These are phyloP conservation scores for Sporothrix sp. DNA, from an alignment of 2,329 filamentous ascomycete genomes.

Conservation along the genomic window DNA sequence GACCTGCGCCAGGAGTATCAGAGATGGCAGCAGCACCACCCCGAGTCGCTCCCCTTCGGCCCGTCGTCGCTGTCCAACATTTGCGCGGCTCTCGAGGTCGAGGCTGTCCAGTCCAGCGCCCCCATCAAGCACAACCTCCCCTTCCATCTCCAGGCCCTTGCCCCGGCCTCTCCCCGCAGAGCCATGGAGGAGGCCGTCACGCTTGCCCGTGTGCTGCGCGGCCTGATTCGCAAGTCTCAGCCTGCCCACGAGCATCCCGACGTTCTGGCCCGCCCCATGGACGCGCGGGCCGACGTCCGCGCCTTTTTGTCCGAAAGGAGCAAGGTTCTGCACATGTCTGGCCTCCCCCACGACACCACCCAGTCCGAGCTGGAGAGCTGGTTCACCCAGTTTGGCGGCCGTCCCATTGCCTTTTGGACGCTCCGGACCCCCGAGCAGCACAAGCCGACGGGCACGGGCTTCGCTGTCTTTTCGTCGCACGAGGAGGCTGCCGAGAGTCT, in stretches of 20 bases:
- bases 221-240: conserved; percentile 91
- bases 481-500: conserved; percentile 98
- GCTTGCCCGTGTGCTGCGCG: conserved; percentile 80
- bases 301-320: conserved; percentile 93
- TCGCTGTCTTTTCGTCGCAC: conserved; percentile 96
- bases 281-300: conserved; percentile 89
- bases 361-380: conserved; percentile 98
- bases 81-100: conserved; percentile 93
- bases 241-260: conserved; percentile 88
- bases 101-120: conserved; percentile 92
- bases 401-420: conserved; percentile 98
- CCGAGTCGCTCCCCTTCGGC: conserved; percentile 92
- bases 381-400: conserved; percentile 97
- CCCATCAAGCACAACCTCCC: conserved; percentile 98
- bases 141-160: conserved; percentile 92
- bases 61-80: conserved; percentile 95
- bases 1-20: conserved; percentile 96
- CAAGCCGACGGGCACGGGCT: conserved; percentile 97
- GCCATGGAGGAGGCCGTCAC: conserved; percentile 98
- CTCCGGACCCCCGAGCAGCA: conserved; percentile 95
- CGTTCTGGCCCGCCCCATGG: conserved; percentile 89
- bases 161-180: conserved; percentile 86
- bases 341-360: conserved; percentile 92
- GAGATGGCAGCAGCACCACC: conserved; percentile 96
- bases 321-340: conserved; percentile 97